These are phyloP conservation scores for Papiliotrema fonsecae DNA, from an alignment of 1,284 basidiomycete genomes.

Conservation along the genomic window DNA sequence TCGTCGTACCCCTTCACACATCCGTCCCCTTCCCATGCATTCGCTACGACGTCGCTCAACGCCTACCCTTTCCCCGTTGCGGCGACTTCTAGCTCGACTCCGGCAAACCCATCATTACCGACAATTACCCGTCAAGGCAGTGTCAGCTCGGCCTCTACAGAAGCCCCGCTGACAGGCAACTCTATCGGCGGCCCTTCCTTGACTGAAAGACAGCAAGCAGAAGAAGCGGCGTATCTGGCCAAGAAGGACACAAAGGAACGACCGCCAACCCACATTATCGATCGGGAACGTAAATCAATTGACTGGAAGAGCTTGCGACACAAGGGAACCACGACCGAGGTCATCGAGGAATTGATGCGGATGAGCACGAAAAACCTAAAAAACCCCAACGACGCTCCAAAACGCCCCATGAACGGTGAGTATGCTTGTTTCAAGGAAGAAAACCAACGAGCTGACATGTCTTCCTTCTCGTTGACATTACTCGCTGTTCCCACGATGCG, in stretches of 20 bases:
- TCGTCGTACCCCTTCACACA: too few relatives aligned
- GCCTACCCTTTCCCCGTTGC: too few relatives aligned
- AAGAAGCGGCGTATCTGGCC: slow-evolving; percentile 1
- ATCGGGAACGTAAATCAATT: not conserved
- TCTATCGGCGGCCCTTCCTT: not conserved
- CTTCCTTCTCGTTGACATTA: too few relatives aligned
- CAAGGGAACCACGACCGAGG: not conserved
- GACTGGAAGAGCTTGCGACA: slow-evolving; percentile 1
- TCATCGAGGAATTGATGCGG: not conserved
- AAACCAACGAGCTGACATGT: not conserved
- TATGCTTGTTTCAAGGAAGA: not conserved
- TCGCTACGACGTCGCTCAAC: too few relatives aligned
- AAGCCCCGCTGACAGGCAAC: too few relatives aligned
- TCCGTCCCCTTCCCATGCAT: too few relatives aligned
- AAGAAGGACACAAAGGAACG: slow-evolving; percentile 1
- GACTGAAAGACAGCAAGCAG: not conserved
- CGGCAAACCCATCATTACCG: not conserved
- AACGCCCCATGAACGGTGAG: slow-evolving; percentile 6
- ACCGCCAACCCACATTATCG: slow-evolving; percentile 2
- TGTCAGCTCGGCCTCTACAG: not conserved
- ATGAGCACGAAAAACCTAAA: slow-evolving; percentile 4
- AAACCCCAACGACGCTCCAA: not conserved
- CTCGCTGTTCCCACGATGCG: too few relatives aligned
- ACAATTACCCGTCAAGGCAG: not conserved
- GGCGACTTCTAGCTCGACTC: too few relatives aligned